A percentile compares a stretch with the other conserved stretches of the same genome.
phyloP scores from a whole-genome alignment of 441 rosid species.

The Geranium incanum region DNA sequence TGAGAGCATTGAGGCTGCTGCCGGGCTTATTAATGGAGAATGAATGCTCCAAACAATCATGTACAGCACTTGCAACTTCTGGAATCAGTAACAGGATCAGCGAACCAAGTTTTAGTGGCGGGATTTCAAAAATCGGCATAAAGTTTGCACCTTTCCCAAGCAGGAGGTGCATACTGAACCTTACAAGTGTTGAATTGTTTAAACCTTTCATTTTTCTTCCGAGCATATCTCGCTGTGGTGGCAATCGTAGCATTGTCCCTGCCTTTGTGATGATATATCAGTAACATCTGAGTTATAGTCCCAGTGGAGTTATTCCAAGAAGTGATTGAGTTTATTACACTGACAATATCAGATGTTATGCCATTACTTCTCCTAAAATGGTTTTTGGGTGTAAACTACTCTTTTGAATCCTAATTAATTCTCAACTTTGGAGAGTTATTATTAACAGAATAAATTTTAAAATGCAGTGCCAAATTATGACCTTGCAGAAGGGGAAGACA shows the following conservation, averaged over 20 bases:
- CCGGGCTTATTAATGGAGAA: slow-evolving; percentile 32
- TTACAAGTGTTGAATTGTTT: neutral
- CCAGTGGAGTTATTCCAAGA: neutral
- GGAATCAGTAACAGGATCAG: slow-evolving; percentile 24
- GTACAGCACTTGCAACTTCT: slow-evolving; percentile 27
- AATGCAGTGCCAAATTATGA: neutral
- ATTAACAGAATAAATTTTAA: neutral
- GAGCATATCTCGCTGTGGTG: neutral
- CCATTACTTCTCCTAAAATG: neutral
- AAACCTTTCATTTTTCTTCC: neutral
- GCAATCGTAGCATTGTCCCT: slow-evolving; percentile 8
- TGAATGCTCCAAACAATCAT: slow-evolving; percentile 31
- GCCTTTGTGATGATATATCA: neutral
- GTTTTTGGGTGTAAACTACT: neutral
- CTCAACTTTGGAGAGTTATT: neutral
- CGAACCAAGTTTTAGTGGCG: slow-evolving; percentile 30
- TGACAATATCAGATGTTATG: neutral
- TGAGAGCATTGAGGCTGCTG: slow-evolving; percentile 31
- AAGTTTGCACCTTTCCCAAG: slow-evolving; percentile 26
- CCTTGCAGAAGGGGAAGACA: neutral
- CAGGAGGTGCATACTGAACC: slow-evolving; percentile 29
- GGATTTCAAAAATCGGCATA: slow-evolving; percentile 27
- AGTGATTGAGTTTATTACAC: neutral
- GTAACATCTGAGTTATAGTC: neutral
- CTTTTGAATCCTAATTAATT: neutral